Conservation (phyloP, 305 asterid species). For the Fraxinus angustifolia region DNA sequence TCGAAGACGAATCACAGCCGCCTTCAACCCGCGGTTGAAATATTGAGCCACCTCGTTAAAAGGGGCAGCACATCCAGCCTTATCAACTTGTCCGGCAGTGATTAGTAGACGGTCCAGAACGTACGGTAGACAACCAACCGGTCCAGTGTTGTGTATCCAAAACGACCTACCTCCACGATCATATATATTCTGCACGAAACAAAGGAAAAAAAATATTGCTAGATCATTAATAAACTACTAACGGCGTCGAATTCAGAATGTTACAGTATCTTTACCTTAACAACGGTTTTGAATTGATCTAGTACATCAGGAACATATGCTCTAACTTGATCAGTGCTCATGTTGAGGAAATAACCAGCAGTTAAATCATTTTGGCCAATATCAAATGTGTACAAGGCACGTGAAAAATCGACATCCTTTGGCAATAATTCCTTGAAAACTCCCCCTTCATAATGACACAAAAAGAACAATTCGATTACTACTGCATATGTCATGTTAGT, state of each 20-base stretch:
- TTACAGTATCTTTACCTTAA: slow-evolving; percentile 40
- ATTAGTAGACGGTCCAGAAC: slow-evolving; percentile 53
- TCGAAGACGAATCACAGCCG: slow-evolving; percentile 36
- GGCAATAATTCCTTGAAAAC: slow-evolving; percentile 43
- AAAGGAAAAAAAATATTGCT: neutral
- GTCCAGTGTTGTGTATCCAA: slow-evolving; percentile 77
- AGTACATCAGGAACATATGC: slow-evolving; percentile 66
- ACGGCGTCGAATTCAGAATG: neutral
- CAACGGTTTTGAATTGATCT: slow-evolving; percentile 37
- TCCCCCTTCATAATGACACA: slow-evolving; percentile 22
- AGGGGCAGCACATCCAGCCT: slow-evolving; percentile 55
- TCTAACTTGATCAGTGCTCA: slow-evolving; percentile 55
- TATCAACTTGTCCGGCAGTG: slow-evolving; percentile 52
- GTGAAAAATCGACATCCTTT: slow-evolving; percentile 31
- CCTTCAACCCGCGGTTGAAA: slow-evolving; percentile 52
- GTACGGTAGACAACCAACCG: slow-evolving; percentile 68
- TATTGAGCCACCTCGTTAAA: slow-evolving; percentile 59
- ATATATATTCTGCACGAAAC: slow-evolving; percentile 35
- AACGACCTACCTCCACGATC: slow-evolving; percentile 54
- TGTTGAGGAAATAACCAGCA: slow-evolving; percentile 60
- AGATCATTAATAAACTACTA: neutral
- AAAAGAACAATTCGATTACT: neutral
- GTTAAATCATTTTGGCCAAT: slow-evolving; percentile 79
- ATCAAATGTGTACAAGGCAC: slow-evolving; percentile 63
- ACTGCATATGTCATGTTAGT: neutral